Base-by-base conservation (phyloP, 176 grass and related monocot genomes). In the Phoenix roebelenii region DNA sequence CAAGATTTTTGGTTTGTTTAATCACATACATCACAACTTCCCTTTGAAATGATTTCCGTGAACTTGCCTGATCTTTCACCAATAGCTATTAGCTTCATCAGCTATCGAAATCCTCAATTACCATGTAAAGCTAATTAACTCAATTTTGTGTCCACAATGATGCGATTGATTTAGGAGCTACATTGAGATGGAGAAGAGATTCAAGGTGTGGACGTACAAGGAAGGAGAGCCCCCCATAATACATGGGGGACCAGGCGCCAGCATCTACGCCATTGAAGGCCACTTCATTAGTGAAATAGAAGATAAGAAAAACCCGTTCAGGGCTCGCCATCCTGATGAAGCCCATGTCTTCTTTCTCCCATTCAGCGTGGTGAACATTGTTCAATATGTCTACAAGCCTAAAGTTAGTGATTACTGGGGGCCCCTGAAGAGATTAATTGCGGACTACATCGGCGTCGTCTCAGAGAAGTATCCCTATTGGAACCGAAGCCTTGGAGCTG, bases 211-310 rank as follows among this genome's bases (percentile, higher is more conserved):
- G 86, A 80, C 58, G 22, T 95, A 95, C 80, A 69, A 25, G 57
- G 91, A 95, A 55, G 91, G 90, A 17, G 86, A 87, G 50, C 77
- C 83, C 52, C 91, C 91, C 30, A 66, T 90, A 66, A 69, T 77
- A 52, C 91, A 95, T 66, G 44, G 74, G 0, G 91, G 55, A 6
- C 83, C 86, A 10, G 50, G 67, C 29, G 61, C 80, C 0, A 77
- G 74, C 77, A 95, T 95, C 65, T 95, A 95, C 72, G 85, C 91
- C 49, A 95, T 89, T 14, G 86, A 90, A 77, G 90, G 86, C 5
- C 80, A 95, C 71, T 95, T 95, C 72, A 53, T 95, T 55, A 68
- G 70, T 62, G 91, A 95, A 84, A 79, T 95, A 49, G 91, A 90
- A 57, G 86, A 89, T 20, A 54, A 66, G 5, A 44, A 18, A 55